Conservation (phyloP, 192 early-diverging fungal genomes). For the Coemansia sp. region DNA sequence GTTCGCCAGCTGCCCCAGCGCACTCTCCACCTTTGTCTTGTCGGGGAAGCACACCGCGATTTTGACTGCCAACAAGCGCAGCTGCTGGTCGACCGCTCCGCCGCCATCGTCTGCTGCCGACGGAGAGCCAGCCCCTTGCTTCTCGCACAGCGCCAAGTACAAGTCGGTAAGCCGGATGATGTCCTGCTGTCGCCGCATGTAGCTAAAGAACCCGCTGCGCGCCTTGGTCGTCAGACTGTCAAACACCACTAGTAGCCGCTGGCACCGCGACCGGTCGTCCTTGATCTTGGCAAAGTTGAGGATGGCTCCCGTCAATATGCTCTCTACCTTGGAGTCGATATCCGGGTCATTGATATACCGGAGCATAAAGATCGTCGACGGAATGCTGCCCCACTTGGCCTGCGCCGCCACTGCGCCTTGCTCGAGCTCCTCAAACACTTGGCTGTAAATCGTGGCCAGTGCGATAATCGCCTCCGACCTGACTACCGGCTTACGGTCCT, state of each 20-base stretch:
- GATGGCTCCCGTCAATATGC: constrained; percentile 44
- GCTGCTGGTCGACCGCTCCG: constrained; percentile 51
- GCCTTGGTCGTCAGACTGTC: constrained; percentile 67
- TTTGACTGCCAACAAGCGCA: constrained; percentile 59
- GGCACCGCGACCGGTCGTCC: constrained; percentile 46
- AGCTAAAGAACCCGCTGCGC: constrained; percentile 72
- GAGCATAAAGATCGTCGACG: constrained; percentile 76
- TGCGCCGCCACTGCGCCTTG: constrained; percentile 59
- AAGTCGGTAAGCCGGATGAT: constrained; percentile 61
- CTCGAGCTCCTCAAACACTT: constrained; percentile 75
- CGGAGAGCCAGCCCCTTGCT: constrained; percentile 54
- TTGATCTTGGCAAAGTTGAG: constrained; percentile 49
- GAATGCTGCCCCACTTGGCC: constrained; percentile 83
- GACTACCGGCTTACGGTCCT: constrained; percentile 81
- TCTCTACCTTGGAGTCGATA: constrained; percentile 61
- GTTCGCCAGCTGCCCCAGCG: constrained; percentile 72
- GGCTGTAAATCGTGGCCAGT: constrained; percentile 72
- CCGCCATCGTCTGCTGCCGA: constrained; percentile 46
- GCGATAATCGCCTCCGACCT: constrained; percentile 78
- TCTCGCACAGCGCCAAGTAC: constrained; percentile 68
- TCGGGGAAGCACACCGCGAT: constrained; percentile 70
- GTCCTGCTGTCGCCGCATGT: constrained; percentile 74
- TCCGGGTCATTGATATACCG: constrained; percentile 86
- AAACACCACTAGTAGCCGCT: constrained; percentile 72
- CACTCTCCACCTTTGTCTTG: constrained; percentile 59